Evolutionary conservation across 2,329 filamentous ascomycete species (phyloP).

Genomic region (Botrytis fragariae): DNA sequence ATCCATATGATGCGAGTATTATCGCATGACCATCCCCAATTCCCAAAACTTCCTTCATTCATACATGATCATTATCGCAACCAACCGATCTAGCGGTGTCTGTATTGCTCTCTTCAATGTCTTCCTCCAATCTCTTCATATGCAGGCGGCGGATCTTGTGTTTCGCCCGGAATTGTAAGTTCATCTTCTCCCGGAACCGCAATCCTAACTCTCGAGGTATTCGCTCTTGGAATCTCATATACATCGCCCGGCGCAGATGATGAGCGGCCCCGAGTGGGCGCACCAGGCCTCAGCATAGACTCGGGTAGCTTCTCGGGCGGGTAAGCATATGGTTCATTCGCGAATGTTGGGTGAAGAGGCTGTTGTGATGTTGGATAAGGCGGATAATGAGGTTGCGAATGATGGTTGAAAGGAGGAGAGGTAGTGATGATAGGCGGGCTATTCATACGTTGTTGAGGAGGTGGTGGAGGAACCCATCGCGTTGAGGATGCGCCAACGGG

Average conservation of each 20-base stretch:
- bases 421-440: conserved; percentile 7
- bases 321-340: conserved; percentile 17
- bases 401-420: background rate
- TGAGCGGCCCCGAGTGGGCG: background rate
- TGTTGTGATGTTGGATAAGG: background rate
- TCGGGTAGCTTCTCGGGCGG: conserved; percentile 17
- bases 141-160: conserved; percentile 13
- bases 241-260: conserved; percentile 15
- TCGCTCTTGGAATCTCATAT: conserved; percentile 7
- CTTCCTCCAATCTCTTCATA: conserved; percentile 13
- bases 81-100: background rate
- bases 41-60: background rate
- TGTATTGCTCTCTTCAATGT: background rate
- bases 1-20: background rate
- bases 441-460: conserved; percentile 8
- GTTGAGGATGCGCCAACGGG: background rate
- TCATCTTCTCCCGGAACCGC: conserved; percentile 21
- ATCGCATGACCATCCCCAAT: background rate
- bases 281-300: conserved; percentile 7
- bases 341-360: conserved; percentile 6
- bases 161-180: conserved; percentile 18
- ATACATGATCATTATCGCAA: background rate
- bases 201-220: conserved; percentile 19
- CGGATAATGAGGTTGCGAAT: background rate
- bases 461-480: conserved; percentile 15